phyloP scores from a whole-genome alignment of 2,329 filamentous ascomycete species.

The Zasmidium angulare region DNA sequence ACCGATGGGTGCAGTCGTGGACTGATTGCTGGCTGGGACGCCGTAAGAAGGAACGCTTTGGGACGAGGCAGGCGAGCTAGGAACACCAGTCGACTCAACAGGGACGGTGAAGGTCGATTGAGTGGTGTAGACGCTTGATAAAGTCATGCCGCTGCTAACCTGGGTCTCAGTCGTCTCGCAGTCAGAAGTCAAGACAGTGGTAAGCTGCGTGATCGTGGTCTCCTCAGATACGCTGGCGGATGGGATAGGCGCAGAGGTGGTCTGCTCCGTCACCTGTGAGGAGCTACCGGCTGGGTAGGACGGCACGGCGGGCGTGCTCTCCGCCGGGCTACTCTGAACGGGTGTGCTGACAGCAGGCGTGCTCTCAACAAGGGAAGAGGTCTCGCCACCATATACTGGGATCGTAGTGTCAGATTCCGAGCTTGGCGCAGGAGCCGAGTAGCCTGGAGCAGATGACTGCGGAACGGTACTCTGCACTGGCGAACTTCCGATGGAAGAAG shows the following conservation, averaged over 20 bases:
- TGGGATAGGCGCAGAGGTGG: neutral
- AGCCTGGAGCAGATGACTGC: neutral
- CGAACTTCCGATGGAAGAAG: neutral
- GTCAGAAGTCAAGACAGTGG: slow-evolving; percentile 14
- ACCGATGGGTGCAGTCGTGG: neutral
- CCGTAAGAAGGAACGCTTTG: neutral
- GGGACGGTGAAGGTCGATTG: slow-evolving; percentile 32
- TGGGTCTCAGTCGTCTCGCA: slow-evolving; percentile 15
- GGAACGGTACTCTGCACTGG: slow-evolving; percentile 1
- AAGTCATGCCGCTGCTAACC: slow-evolving; percentile 13
- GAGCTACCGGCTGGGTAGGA: slow-evolving; percentile 9
- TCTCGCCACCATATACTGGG: neutral
- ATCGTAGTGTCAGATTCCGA: neutral
- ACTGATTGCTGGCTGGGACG: neutral
- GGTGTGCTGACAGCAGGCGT: neutral
- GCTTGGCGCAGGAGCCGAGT: slow-evolving; percentile 1
- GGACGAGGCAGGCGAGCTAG: slow-evolving; percentile 19
- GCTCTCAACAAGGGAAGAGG: neutral
- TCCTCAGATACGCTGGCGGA: slow-evolving; percentile 2
- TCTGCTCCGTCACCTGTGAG: neutral
- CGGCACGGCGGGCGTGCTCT: neutral
- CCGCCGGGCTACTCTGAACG: neutral
- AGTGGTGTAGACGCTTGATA: slow-evolving; percentile 10
- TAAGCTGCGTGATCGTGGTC: slow-evolving; percentile 12
- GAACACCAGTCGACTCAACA: slow-evolving; percentile 36